phyloP scores from a whole-genome alignment of 2,329 filamentous ascomycete species.

The Claviceps fusiformis region DNA sequence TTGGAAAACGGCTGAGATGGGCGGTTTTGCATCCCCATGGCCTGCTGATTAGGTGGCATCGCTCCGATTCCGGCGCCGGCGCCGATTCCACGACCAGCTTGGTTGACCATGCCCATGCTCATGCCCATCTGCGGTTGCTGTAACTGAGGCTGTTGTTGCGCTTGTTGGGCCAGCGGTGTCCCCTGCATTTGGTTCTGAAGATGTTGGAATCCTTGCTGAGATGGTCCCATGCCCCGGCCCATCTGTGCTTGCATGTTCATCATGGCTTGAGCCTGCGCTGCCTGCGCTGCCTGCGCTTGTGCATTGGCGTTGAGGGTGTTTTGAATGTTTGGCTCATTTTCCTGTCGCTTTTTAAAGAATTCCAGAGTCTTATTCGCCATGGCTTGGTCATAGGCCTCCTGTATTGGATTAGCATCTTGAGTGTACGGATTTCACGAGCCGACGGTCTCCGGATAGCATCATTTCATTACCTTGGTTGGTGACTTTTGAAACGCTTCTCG shows the following conservation, averaged over 20 bases:
- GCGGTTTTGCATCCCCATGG: constrained; percentile 25
- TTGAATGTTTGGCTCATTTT: constrained; percentile 34
- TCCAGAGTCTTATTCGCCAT: constrained; percentile 34
- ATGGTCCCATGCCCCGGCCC: constrained; percentile 35
- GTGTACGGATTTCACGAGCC: background rate
- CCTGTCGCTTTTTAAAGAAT: constrained; percentile 36
- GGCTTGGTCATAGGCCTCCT: constrained; percentile 37
- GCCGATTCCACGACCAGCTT: constrained; percentile 20
- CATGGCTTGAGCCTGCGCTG: constrained; percentile 29
- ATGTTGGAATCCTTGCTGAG: constrained; percentile 40
- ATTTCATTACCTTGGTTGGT: constrained; percentile 29
- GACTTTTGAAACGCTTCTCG: constrained; percentile 32
- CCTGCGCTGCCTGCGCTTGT: constrained; percentile 22
- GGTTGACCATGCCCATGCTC: constrained; percentile 26
- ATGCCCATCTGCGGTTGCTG: constrained; percentile 20
- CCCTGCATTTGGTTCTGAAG: constrained; percentile 46
- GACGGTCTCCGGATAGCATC: background rate
- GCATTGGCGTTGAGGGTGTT: background rate
- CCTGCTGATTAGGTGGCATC: constrained; percentile 29
- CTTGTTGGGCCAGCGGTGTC: constrained; percentile 32
- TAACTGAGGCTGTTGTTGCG: constrained; percentile 13
- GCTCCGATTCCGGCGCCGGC: background rate
- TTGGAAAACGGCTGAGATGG: constrained; percentile 14
- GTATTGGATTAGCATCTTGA: constrained; percentile 5
- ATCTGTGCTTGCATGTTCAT: constrained; percentile 41